Conservation (phyloP, 768 basidiomycete genomes). For the Coprinopsis cinerea region DNA sequence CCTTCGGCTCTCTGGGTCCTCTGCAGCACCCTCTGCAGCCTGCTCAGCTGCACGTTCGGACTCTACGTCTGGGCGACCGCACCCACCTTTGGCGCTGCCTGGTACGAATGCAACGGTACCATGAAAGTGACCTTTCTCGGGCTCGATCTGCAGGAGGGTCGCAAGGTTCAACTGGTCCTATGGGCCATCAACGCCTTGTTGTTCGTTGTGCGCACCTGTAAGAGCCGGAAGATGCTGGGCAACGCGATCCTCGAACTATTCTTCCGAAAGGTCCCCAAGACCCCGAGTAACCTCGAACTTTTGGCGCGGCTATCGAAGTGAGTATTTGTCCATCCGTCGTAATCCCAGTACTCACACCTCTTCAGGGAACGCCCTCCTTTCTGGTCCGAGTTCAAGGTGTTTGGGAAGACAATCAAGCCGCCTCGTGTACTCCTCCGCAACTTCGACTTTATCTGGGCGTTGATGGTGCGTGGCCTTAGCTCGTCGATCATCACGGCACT, state of each 20-base stretch:
- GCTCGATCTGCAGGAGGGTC: neutral
- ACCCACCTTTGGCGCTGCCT: neutral
- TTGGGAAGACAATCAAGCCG: neutral
- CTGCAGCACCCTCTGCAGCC: neutral
- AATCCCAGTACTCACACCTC: no score
- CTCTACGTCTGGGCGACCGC: conserved; percentile 3
- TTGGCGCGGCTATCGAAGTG: neutral
- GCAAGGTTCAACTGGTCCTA: neutral
- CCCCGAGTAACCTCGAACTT: neutral
- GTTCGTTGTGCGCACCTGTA: neutral
- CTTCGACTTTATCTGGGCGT: conserved; percentile 4
- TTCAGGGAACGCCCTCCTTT: neutral
- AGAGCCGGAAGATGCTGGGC: neutral
- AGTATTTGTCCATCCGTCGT: neutral
- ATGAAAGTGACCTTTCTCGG: neutral
- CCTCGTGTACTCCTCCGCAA: neutral
- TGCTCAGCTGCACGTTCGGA: neutral
- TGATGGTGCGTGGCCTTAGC: neutral
- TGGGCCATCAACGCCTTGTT: neutral
- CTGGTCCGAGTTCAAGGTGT: neutral
- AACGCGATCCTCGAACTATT: neutral
- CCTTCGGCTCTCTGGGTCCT: conserved; percentile 1
- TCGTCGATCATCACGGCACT: no score
- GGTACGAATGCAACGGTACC: conserved; percentile 3
- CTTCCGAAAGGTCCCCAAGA: neutral